phyloP scores from a whole-genome alignment of 2,329 filamentous ascomycete genomes.

The Pseudogymnoascus sp. region DNA sequence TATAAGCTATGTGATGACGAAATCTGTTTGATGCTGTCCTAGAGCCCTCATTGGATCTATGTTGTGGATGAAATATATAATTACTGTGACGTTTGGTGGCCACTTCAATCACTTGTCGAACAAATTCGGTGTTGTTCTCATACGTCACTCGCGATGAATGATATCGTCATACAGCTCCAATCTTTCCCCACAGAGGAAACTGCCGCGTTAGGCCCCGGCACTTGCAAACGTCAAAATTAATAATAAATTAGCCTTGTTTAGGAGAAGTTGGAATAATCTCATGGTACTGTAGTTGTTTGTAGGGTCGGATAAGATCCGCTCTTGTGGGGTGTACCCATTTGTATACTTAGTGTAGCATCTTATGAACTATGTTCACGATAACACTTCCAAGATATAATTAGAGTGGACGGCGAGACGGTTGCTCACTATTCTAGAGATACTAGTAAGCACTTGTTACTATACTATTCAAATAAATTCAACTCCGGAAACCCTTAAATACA shows the following conservation, averaged over 20 bases:
- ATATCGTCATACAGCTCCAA: not conserved
- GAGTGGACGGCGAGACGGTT: not conserved
- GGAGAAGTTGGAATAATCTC: not conserved
- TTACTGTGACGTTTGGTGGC: slow-evolving; percentile 2
- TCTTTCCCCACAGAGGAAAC: not conserved
- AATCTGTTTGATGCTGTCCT: not conserved
- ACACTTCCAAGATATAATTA: not conserved
- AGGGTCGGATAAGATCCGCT: not conserved
- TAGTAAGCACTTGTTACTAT: not conserved
- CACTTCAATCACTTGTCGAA: not conserved
- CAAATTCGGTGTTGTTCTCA: not conserved
- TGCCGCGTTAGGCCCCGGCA: not conserved
- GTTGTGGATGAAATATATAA: not conserved
- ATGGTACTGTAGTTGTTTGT: not conserved
- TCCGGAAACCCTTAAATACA: not conserved
- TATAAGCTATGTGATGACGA: slow-evolving; percentile 1
- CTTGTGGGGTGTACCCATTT: not conserved
- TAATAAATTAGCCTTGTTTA: not conserved
- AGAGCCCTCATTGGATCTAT: not conserved
- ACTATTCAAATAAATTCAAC: not conserved
- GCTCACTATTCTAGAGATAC: not conserved
- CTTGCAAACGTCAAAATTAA: not conserved
- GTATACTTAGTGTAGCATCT: not conserved
- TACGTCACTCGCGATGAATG: slow-evolving; percentile 7
- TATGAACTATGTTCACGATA: not conserved